Evolutionary conservation across 441 rosid species (phyloP), one percentile per base, ranked within the genome.

Genomic region (Pelargonium citronellum): DNA sequence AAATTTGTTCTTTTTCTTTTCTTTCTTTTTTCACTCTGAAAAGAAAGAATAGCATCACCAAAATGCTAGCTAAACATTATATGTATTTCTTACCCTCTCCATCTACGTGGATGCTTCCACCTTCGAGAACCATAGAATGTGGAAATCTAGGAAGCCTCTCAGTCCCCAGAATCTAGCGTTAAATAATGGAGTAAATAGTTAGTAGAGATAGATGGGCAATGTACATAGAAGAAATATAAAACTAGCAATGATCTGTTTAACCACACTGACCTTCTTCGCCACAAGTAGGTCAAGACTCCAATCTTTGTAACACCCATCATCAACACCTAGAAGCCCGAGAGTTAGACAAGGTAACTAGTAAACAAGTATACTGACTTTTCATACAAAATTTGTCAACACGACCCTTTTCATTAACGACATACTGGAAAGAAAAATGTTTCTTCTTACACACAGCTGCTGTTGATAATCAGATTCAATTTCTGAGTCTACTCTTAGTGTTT

Each of bases 91-190:
- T 77, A 91, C 99, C 96, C 84, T 91, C 97, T 60, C 96, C 99
- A 55, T 91, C 99, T 13, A 94, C 99, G 71, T 91, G 96, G 77
- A 94, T 94, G 84, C 99, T 94, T 81, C 99, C 99, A 67, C 97
- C 99, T 91, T 94, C 99, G 77, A 91, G 99, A 75, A 91, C 79
- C 78, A 94, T 84, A 17, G 82, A 69, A 16, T 91, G 85, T 3
- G 78, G 76, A 82, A 94, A 90, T 55, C 89, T 83, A 5, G 96
- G 93, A 75, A 86, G 71, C 77, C 83, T 87, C 80, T 94, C 95
- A 75, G 78, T 67, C 77, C 66, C 79, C 70, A 94, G 83, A 79
- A 94, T 94, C 96, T 94, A 74, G 71, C 46, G 75, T 41, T 12
- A 75, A 69, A 77, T 69, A 5, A n/a, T 11, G 58, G 71, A 65